These are phyloP conservation scores for Calonectria pauciramosa DNA, from an alignment of 2,329 filamentous ascomycete genomes.

Conservation along the genomic window DNA sequence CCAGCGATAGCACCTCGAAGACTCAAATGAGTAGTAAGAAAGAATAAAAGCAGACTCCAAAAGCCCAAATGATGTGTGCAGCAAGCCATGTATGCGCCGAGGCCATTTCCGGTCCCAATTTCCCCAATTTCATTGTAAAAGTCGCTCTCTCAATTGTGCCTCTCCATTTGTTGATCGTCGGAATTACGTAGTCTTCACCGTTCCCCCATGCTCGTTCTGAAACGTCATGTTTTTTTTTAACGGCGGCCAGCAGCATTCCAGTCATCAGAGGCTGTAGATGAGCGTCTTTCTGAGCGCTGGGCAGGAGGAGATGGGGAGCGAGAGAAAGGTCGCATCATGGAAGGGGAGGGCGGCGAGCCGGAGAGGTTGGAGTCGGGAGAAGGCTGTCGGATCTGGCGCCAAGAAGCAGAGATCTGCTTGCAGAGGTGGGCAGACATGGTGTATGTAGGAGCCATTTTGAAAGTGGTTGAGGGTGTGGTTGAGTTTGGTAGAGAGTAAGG, in stretches of 20 bases:
- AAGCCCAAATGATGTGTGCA: conserved; percentile 10
- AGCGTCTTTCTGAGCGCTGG: conserved; percentile 42
- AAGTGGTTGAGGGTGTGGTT: conserved; percentile 21
- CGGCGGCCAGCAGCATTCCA: conserved; percentile 40
- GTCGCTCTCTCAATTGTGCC: conserved; percentile 19
- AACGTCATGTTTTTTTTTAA: conserved; percentile 7
- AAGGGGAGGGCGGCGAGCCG: conserved; percentile 44
- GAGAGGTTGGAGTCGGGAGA: conserved; percentile 51
- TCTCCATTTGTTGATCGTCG: background rate
- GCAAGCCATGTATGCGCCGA: conserved; percentile 25
- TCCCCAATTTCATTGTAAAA: conserved; percentile 19
- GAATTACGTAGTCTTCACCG: conserved; percentile 13
- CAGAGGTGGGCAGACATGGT: conserved; percentile 73
- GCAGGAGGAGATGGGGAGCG: conserved; percentile 46
- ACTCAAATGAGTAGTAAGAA: background rate
- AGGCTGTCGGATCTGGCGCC: conserved; percentile 64
- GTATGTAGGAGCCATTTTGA: conserved; percentile 69
- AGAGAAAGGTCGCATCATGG: conserved; percentile 41
- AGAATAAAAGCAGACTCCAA: conserved; percentile 14
- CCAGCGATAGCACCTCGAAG: background rate
- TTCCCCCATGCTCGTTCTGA: background rate
- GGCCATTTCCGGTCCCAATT: conserved; percentile 19
- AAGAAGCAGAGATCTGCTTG: conserved; percentile 72
- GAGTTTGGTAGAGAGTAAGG: background rate
- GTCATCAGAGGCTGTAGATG: conserved; percentile 44